Conservation (phyloP, 208 protist species). For the Naegleria fowleri region DNA sequence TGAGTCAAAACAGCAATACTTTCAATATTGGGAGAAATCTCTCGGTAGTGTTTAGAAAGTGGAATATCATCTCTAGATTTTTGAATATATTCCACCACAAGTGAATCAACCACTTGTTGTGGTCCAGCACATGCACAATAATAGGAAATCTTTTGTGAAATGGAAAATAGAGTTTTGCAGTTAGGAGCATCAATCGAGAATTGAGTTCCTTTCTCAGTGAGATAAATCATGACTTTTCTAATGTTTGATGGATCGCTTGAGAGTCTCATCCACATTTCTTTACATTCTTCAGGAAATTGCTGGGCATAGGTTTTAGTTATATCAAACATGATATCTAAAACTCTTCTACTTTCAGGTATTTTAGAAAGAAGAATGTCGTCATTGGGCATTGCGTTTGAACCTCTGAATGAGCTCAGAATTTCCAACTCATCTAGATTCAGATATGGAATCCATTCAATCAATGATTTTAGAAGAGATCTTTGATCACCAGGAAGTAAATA, state of each 20-base stretch:
- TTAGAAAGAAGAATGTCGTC: background rate
- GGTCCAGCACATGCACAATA: background rate
- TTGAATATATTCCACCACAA: background rate
- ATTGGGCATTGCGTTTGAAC: background rate
- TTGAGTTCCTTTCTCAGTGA: background rate
- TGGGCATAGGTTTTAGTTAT: background rate
- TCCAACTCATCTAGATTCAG: background rate
- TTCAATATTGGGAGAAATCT: background rate
- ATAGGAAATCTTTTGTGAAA: background rate
- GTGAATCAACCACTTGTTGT: background rate
- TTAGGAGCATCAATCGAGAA: background rate
- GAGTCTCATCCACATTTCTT: background rate
- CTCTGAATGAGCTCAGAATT: background rate
- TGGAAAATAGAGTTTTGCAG: background rate
- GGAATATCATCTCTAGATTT: background rate
- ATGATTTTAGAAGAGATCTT: background rate
- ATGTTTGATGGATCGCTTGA: background rate
- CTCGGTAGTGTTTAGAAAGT: background rate
- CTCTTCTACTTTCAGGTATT: background rate
- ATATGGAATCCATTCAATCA: background rate
- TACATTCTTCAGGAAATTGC: background rate
- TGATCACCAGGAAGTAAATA: background rate
- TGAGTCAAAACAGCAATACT: background rate
- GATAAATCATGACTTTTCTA: background rate
- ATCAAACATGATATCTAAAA: slow-evolving; percentile 1